Evolutionary conservation across 345 rosid genomes (phyloP).

Genomic region (Populus euphratica): DNA sequence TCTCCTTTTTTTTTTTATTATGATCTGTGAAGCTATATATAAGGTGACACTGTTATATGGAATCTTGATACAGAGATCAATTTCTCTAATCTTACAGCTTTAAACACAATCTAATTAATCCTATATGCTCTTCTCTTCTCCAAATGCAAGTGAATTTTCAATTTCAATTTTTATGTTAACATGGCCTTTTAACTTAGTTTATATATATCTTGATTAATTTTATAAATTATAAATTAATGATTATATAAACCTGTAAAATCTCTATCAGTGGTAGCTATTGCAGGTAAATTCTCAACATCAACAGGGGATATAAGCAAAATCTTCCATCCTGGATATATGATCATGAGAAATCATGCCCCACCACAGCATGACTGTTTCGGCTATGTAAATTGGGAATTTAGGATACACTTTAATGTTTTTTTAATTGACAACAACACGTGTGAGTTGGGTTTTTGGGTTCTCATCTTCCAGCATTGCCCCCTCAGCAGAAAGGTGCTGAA

Average conservation of each 20-base stretch:
- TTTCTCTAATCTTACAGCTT: not conserved
- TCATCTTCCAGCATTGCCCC: constrained; percentile 8
- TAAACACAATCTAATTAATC: not conserved
- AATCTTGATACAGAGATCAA: not conserved
- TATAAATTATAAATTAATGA: too few species aligned
- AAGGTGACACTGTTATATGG: too few species aligned
- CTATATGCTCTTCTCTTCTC: not conserved
- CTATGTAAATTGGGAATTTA: not conserved
- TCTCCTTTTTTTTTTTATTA: too few species aligned
- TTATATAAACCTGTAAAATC: too few species aligned
- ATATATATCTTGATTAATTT: too few species aligned
- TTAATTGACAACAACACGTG: constrained; percentile 37
- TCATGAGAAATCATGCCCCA: not conserved
- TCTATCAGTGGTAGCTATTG: not conserved
- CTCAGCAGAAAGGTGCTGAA: not conserved
- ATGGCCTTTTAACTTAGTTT: too few species aligned
- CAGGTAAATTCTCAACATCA: not conserved
- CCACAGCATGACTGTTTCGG: constrained; percentile 22
- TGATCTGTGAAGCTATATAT: too few species aligned
- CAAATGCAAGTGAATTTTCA: not conserved
- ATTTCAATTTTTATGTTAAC: not conserved
- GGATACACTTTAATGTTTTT: constrained; percentile 12
- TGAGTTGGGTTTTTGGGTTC: constrained; percentile 17
- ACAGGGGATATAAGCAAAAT: not conserved
- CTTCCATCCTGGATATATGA: constrained; percentile 11